Evolutionary conservation across 2,329 filamentous ascomycete genomes (phyloP).

Genomic region (Biscogniauxia marginata): DNA sequence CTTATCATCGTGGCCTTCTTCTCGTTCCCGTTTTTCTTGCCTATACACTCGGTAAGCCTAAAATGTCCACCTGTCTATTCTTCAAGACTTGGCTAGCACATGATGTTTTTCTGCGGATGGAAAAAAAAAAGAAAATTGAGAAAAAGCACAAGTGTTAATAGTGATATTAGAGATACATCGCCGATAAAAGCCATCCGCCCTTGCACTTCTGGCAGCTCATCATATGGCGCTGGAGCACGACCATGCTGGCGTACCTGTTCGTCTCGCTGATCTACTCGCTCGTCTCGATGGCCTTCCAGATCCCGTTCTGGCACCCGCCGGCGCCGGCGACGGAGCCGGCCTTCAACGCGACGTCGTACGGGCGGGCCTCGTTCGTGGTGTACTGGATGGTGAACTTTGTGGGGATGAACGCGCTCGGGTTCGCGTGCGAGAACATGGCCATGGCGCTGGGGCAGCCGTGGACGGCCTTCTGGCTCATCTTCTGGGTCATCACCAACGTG

Average conservation of each 20-base stretch:
- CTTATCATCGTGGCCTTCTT: conserved; percentile 68
- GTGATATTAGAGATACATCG: conserved; percentile 46
- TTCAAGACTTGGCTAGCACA: neutral
- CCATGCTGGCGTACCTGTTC: conserved; percentile 57
- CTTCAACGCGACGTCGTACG: conserved; percentile 48
- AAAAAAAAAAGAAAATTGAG: neutral
- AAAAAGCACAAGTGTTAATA: no score
- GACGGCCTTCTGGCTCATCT: conserved; percentile 61
- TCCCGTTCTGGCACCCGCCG: conserved; percentile 55
- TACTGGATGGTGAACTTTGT: conserved; percentile 65
- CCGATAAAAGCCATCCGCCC: conserved; percentile 53
- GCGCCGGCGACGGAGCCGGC: conserved; percentile 34
- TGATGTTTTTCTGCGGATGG: neutral
- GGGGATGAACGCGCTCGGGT: conserved; percentile 61
- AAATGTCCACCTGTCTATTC: neutral
- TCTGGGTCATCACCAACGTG: conserved; percentile 67
- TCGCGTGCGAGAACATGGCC: conserved; percentile 64
- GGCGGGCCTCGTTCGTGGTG: conserved; percentile 56
- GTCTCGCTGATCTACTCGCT: conserved; percentile 62
- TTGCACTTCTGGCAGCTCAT: conserved; percentile 58
- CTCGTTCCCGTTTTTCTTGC: conserved; percentile 63
- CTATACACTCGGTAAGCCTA: conserved; percentile 51
- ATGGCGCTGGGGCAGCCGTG: conserved; percentile 62
- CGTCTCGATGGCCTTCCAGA: conserved; percentile 61
- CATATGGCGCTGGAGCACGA: conserved; percentile 56